Evolutionary conservation across 148 eudicot genomes (phyloP).

Genomic region (Nepenthes gracilis): DNA sequence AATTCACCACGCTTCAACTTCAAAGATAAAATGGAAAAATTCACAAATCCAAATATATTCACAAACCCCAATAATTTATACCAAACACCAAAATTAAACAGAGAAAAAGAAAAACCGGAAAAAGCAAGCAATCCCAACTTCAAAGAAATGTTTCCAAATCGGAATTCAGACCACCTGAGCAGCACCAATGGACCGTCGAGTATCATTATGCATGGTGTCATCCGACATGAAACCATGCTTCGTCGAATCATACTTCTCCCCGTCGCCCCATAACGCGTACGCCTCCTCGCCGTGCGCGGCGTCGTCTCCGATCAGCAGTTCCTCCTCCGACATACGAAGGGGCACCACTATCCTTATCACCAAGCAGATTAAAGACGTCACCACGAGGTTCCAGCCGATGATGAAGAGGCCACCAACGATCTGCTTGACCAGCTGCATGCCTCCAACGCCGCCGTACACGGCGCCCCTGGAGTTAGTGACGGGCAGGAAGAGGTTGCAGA

Average conservation of each 20-base stretch:
- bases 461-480: constrained; percentile 29
- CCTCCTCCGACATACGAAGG: constrained; percentile 44
- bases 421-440: constrained; percentile 37
- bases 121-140: too few relatives aligned
- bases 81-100: too few relatives aligned
- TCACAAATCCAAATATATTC: too few relatives aligned
- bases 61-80: too few relatives aligned
- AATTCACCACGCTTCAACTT: too few relatives aligned
- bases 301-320: constrained; percentile 45
- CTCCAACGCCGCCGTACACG: constrained; percentile 40
- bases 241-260: constrained; percentile 36
- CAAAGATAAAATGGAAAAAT: too few relatives aligned
- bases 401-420: constrained; percentile 39
- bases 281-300: constrained; percentile 76
- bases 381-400: constrained; percentile 48
- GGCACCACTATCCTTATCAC: constrained; percentile 26
- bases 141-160: not conserved
- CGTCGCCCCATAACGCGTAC: constrained; percentile 67
- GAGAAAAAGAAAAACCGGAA: too few relatives aligned
- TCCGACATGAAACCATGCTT: constrained; percentile 3
- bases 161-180: constrained; percentile 31
- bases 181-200: constrained; percentile 28
- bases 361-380: constrained; percentile 35
- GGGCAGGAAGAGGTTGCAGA: constrained; percentile 27
- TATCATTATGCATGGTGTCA: constrained; percentile 1